Base-by-base conservation (phyloP, 1,139 yeast species). In the Taphrina betulina region DNA sequence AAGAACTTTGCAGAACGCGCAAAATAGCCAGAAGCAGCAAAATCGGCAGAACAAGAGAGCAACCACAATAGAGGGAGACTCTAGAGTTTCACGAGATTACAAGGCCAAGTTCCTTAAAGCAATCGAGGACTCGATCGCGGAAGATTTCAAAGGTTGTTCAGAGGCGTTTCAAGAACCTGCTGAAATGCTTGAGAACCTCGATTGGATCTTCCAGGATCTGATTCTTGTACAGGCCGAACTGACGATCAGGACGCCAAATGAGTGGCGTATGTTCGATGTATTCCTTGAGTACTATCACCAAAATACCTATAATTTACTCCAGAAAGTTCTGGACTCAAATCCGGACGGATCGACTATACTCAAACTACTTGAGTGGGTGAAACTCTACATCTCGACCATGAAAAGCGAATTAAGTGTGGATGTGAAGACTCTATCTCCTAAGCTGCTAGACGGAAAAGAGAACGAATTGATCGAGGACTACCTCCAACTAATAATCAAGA, bases 121-220 rank as follows among this genome's bases (percentile, higher is more conserved):
- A 57, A 72, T 89, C 42, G 79, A 80, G 64, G 77, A 76, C 51
- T 76, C 85, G 16, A 77, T 90, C 16, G 73, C 71, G 33, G 86
- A 81, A 17, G 82, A 84, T 16, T 89, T 87, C 69, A 73, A 75
- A 42, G 81, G 81, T 60, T 86, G 92, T 65, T 69, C 74, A 63
- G 71, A 79, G 50, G 81, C 83, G 55, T 84, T 77, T 64, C 67
- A 72, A 2, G 72, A 77, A 10, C 64, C 66, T 20, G 63, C 66
- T 3, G 77, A 75, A 19, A 80, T 90, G 1, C 75, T 85, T 60
- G 84, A 83, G 38, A 82, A 85, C 61, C 72, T 90, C 53, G 83
- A 82, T 58, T 90, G 96, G 94, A 78, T 90, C 17, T 89, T 85
- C 67, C 83, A 84, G 61, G 97, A 92, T 65, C 71, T 92, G 59